These are phyloP conservation scores for Jimgerdemannia flammicorona DNA, from an alignment of 192 early-diverging fungal genomes.

Conservation along the genomic window DNA sequence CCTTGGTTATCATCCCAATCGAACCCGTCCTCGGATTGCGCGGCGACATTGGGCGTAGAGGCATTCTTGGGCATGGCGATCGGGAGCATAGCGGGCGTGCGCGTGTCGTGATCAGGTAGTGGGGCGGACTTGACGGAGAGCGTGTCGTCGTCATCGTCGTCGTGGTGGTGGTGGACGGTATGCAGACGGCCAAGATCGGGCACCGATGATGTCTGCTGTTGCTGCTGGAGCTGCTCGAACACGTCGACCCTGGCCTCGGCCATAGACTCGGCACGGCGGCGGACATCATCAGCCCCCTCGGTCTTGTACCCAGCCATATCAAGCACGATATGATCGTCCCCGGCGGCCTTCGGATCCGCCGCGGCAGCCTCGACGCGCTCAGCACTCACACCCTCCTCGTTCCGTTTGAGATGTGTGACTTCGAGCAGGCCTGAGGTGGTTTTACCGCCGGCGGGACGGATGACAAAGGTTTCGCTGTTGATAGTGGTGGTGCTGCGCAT, in stretches of 20 bases:
- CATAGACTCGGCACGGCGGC: background rate
- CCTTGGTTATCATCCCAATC: background rate
- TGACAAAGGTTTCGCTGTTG: conserved; percentile 25
- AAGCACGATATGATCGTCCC: conserved; percentile 32
- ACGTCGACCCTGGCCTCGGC: background rate
- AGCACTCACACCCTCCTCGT: background rate
- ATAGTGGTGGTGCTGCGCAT: conserved; percentile 22
- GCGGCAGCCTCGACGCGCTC: background rate
- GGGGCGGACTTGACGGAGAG: conserved; percentile 9
- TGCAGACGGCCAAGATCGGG: background rate
- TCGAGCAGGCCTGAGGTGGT: conserved; percentile 20
- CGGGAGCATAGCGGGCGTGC: background rate
- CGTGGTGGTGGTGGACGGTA: background rate
- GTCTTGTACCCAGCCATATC: conserved; percentile 53
- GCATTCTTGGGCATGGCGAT: conserved; percentile 5
- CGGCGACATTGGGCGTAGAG: background rate
- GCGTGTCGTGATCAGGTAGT: background rate
- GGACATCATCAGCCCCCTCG: conserved; percentile 8
- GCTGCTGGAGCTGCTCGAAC: background rate
- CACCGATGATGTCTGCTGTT: too few relatives aligned
- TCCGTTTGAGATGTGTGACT: conserved; percentile 10
- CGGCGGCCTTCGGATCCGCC: conserved; percentile 1
- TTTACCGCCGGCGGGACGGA: conserved; percentile 22
- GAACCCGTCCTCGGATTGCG: background rate
- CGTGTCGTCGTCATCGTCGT: background rate